Evolutionary conservation across 1,139 yeast genomes (phyloP).

Genomic region (Pichia cactophila): DNA sequence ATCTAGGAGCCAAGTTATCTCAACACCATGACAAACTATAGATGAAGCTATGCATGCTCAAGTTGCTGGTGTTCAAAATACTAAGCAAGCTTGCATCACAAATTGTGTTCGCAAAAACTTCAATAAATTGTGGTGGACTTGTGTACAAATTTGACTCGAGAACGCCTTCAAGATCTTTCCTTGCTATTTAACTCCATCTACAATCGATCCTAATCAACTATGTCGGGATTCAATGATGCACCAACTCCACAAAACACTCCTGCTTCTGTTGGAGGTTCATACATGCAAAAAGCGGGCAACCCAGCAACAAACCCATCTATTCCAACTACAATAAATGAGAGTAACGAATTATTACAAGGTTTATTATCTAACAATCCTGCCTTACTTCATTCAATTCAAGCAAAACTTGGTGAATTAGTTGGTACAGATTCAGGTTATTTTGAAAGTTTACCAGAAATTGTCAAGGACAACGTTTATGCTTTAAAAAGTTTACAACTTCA

Average conservation of each 20-base stretch:
- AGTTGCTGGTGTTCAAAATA: no score
- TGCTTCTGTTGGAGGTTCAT: conserved; percentile 75
- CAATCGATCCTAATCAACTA: not conserved
- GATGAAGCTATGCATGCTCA: no score
- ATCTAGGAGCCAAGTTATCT: no score
- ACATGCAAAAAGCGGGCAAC: conserved; percentile 38
- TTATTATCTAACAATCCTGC: conserved; percentile 56
- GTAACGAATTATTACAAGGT: conserved; percentile 35
- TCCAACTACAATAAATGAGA: conserved; percentile 63
- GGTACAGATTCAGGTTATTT: conserved; percentile 88
- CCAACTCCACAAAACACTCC: conserved; percentile 99
- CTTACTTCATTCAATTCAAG: conserved; percentile 79
- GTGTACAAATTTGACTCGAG: not conserved
- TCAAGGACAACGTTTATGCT: conserved; percentile 73
- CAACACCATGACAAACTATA: no score
- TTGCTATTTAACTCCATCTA: not conserved
- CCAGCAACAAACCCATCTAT: conserved; percentile 49
- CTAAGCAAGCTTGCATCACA: no score
- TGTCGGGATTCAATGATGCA: conserved; percentile 59
- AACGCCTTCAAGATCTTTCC: not conserved
- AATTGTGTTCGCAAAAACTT: not conserved
- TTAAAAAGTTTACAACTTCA: conserved; percentile 78
- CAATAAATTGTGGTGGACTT: no score
- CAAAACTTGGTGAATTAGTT: conserved; percentile 74
- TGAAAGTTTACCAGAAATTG: conserved; percentile 64